Percentiles rank a stretch among this genome's conserved stretches.
Conservation (phyloP, 805 yeast genomes). For the Osmozyma mogii region DNA sequence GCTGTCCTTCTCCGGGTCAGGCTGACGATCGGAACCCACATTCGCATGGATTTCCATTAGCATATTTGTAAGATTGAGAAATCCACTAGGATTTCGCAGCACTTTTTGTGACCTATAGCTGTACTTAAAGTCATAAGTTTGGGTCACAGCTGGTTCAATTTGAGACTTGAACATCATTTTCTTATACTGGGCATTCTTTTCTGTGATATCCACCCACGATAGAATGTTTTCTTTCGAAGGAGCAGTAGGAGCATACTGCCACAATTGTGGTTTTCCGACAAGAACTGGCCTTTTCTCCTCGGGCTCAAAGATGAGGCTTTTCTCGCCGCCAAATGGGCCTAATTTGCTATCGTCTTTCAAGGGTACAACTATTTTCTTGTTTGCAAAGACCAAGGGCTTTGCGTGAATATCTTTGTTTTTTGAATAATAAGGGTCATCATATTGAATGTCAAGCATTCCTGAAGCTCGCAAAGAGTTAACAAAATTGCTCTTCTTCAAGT, state of each 20-base stretch:
- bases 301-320: neutral
- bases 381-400: constrained; percentile 58
- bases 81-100: constrained; percentile 30
- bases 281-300: neutral
- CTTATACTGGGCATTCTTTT: constrained; percentile 8
- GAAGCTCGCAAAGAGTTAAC: constrained; percentile 28
- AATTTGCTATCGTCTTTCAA: constrained; percentile 19
- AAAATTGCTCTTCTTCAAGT: constrained; percentile 10
- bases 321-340: neutral
- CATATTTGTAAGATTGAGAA: constrained; percentile 47
- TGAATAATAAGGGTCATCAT: constrained; percentile 58
- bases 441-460: constrained; percentile 46
- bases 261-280: constrained; percentile 6
- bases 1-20: constrained; percentile 62
- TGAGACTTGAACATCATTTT: constrained; percentile 36
- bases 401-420: constrained; percentile 44
- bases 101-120: constrained; percentile 29
- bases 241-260: constrained; percentile 43
- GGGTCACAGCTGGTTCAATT: constrained; percentile 39
- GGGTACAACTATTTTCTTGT: constrained; percentile 47
- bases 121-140: constrained; percentile 28
- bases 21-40: constrained; percentile 38
- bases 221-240: constrained; percentile 39
- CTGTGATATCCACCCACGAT: constrained; percentile 22
- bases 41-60: constrained; percentile 62